Evolutionary conservation across 495 filamentous ascomycete genomes (phyloP), one percentile per base, ranked within the genome.

Genomic region (Hyaloscypha variabilis): DNA sequence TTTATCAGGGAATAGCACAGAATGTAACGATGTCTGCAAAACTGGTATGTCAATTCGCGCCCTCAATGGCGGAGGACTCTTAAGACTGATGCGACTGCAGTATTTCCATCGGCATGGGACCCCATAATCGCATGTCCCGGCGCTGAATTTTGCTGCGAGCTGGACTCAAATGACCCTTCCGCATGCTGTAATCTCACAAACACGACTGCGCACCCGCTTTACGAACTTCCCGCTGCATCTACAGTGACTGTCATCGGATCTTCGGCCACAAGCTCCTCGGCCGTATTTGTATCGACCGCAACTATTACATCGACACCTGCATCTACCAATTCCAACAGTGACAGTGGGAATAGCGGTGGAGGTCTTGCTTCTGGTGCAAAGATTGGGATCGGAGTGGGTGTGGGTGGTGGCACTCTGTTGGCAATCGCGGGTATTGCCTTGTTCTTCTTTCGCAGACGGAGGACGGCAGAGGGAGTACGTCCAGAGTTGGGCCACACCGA

Each of bases 101-200:
- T 61, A 14, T 61, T 61, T 29, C 58, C 58, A 21, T 23, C 23
- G 10, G n/a, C 6, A 17, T 61, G 29, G 23, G 46, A 61, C 42
- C 36, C 36, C 11, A 51, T 61, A n/a, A 23, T 61, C 21, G 36
- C 58, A 10, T 61, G 58, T 23, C 36, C 58, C 3, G 36, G n/a
- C 51, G 36, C 58, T 8, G 21, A 61, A 23, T 61, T 61, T 25
- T 61, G 58, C 58, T 61, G 58, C 36, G 36, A 50, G 42, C 19
- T 50, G 3, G 58, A 58, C 28, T 24, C 17, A 61, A 2, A 19
- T 23, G 24, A 51, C 29, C 34, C 58, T 19, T 49, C n/a, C 14
- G 21, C 28, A 25, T 61, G 58, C 42, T 61, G 58, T 25, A 61
- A 34, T n/a, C n/a, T 36, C 19, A 50, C 58, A 28, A 31, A 26